phyloP scores from a whole-genome alignment of 2,329 filamentous ascomycete genomes.

The Penicillium aurantiogriseum region DNA sequence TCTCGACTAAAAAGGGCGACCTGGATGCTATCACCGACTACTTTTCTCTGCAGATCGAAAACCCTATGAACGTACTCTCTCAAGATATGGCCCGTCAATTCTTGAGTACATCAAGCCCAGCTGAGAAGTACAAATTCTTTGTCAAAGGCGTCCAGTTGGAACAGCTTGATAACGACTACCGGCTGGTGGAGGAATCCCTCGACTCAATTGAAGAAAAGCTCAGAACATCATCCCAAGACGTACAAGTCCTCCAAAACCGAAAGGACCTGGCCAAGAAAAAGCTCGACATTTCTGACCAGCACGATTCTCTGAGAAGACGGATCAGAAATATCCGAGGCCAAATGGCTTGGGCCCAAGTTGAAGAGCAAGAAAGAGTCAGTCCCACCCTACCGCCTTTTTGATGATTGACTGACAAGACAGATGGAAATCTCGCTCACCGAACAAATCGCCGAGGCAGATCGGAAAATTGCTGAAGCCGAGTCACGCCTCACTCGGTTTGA shows the following conservation, averaged over 20 bases:
- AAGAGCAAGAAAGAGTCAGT: slow-evolving; percentile 64
- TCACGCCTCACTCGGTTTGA: slow-evolving; percentile 46
- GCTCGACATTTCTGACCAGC: slow-evolving; percentile 64
- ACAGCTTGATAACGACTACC: slow-evolving; percentile 87
- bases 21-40: slow-evolving; percentile 92
- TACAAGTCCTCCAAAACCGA: slow-evolving; percentile 59
- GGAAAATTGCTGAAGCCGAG: slow-evolving; percentile 51
- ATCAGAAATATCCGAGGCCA: slow-evolving; percentile 62
- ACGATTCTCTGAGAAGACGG: slow-evolving; percentile 62
- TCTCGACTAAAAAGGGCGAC: slow-evolving; percentile 81
- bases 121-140: slow-evolving; percentile 95
- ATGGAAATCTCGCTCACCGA: slow-evolving; percentile 37
- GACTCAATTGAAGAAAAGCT: slow-evolving; percentile 69
- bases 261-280: slow-evolving; percentile 63
- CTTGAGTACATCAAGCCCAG: slow-evolving; percentile 75
- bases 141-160: slow-evolving; percentile 91
- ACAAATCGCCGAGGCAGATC: slow-evolving; percentile 39
- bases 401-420: slow-evolving; percentile 21
- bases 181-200: slow-evolving; percentile 73
- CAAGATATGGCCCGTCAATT: slow-evolving; percentile 95
- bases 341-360: slow-evolving; percentile 84
- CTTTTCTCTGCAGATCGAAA: slow-evolving; percentile 91
- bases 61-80: slow-evolving; percentile 91
- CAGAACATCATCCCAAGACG: slow-evolving; percentile 59
- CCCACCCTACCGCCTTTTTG: not conserved